phyloP scores from a whole-genome alignment of 129 eudicot genomes.

The Calendula officinalis region DNA sequence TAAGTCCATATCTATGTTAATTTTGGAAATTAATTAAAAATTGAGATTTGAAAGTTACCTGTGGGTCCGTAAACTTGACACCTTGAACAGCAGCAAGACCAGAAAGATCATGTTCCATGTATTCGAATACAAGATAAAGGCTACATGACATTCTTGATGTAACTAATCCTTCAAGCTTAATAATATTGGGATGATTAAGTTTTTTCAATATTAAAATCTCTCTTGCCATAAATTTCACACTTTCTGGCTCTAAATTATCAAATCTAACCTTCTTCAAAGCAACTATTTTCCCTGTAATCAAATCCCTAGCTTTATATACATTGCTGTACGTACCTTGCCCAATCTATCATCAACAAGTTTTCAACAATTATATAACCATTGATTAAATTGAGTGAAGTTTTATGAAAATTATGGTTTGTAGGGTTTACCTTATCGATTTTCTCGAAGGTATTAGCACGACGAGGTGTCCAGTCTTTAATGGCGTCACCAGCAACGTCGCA shows the following conservation, averaged over 20 bases:
- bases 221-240: conserved; percentile 70
- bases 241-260: conserved; percentile 43
- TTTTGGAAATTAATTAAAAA: neutral
- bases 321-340: conserved; percentile 91
- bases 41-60: conserved; percentile 40
- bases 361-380: conserved; percentile 2
- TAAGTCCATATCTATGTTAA: conserved; percentile 17
- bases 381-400: neutral
- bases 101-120: conserved; percentile 87
- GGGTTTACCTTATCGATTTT: conserved; percentile 47
- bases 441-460: conserved; percentile 50
- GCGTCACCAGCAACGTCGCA: conserved; percentile 43
- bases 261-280: conserved; percentile 48
- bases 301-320: conserved; percentile 81
- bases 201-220: conserved; percentile 56
- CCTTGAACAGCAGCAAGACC: conserved; percentile 69
- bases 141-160: conserved; percentile 85
- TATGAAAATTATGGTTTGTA: neutral
- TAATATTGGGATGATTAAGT: no score
- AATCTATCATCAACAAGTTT: conserved; percentile 39
- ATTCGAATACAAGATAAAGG: conserved; percentile 13
- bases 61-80: conserved; percentile 67
- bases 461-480: conserved; percentile 47
- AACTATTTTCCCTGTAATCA: conserved; percentile 69
- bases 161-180: conserved; percentile 46